A percentile compares a stretch with the other conserved stretches of the same genome.
Evolutionary conservation across 169 alveolate species (phyloP).

Genomic region (Cryptosporidium ubiquitum): DNA sequence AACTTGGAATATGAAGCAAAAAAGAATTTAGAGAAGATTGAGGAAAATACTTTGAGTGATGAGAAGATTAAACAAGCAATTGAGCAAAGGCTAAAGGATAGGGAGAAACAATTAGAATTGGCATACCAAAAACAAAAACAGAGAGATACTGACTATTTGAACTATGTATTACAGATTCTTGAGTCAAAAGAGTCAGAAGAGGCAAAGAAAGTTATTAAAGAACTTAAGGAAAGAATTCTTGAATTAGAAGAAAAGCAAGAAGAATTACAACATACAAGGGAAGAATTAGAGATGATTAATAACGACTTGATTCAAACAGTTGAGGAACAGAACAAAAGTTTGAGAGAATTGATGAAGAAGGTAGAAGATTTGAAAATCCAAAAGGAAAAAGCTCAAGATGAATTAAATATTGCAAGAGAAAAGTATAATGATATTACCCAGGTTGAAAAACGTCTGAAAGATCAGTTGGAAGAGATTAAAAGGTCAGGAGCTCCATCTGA

Average conservation of each 20-base stretch:
- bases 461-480: constrained; percentile 22
- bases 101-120: constrained; percentile 68
- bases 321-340: constrained; percentile 18
- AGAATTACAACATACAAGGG: constrained; percentile 55
- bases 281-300: constrained; percentile 52
- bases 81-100: constrained; percentile 38
- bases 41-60: constrained; percentile 21
- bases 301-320: constrained; percentile 61
- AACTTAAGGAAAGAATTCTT: constrained; percentile 24
- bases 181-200: constrained; percentile 48
- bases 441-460: constrained; percentile 47
- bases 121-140: constrained; percentile 59
- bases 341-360: constrained; percentile 47
- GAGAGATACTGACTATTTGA: constrained; percentile 48
- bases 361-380: constrained; percentile 51
- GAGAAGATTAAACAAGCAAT: constrained; percentile 42
- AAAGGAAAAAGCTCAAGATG: constrained; percentile 47
- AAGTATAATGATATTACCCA: constrained; percentile 16
- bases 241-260: constrained; percentile 64
- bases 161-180: constrained; percentile 25
- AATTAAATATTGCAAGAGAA: constrained; percentile 23
- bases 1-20: constrained; percentile 51
- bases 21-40: constrained; percentile 45
- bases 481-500: constrained; percentile 70
- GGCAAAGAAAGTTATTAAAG: constrained; percentile 15